Base-by-base conservation (phyloP, 495 filamentous ascomycete genomes). In the Penicillium silybi region DNA sequence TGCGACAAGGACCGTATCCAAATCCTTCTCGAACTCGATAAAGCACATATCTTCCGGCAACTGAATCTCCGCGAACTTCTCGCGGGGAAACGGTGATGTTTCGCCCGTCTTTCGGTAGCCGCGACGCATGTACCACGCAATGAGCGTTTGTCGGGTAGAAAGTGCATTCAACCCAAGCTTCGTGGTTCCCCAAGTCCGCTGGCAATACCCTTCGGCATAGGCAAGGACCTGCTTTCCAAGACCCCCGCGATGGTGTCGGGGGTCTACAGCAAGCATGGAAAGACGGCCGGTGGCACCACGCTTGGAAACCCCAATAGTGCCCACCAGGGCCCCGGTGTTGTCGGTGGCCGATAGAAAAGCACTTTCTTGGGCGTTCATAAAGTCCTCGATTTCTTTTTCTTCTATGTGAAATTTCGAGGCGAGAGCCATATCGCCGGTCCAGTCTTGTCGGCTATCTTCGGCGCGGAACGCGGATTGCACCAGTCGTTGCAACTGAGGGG, bases 381-480 rank as follows among this genome's bases (percentile, higher is more conserved):
- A 73, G 10, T 59, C 58, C 29, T 67, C 50, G 7, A 75, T 42
- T 18, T 64, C 54, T 1, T 54, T 44, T 9, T 55, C 40, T 27
- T 64, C 50, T 26, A 72, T 65, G 37, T 59, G 61, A 16, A 69
- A 69, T 47, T 58, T 58, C 0, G 54, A 40, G 1, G 66, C 48
- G 17, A 77, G 62, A 8, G 68, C 63, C 34, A 66, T 57, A 39
- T 70, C 59, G 8, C 64, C 69, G 1, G 68, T 74, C 74, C 73
- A 77, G 45, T 63, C 68, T 37, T 54, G 23, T 18, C 69, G 52
- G 54, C 49, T 69, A 22, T 71, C 63, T 17, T 67, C 62, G 41
- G 72, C 65, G 38, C 69, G 73, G 52, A 74, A 77, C 11, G 74
- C 72, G 6, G 66, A 66, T 56, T 72, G 61, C 0, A 77, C 66